Conservation (phyloP, 495 filamentous ascomycete species). For the Xylaria curta region DNA sequence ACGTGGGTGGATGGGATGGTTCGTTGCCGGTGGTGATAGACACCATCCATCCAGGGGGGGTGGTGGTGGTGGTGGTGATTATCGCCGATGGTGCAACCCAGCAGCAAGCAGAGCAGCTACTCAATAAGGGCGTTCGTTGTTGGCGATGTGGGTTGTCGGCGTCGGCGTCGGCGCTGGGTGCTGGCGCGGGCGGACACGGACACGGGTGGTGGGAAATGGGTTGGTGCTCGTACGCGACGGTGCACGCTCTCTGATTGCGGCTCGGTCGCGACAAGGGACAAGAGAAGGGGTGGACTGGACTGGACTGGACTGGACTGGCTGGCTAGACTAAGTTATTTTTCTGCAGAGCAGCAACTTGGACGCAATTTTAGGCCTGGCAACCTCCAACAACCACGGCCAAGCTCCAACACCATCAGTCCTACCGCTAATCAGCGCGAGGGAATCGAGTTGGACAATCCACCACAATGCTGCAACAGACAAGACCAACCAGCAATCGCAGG, state of each 20-base stretch:
- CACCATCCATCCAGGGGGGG: constrained; percentile 20
- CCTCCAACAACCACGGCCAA: constrained; percentile 24
- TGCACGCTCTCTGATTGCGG: constrained; percentile 25
- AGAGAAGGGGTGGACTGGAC: background rate
- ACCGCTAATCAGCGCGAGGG: background rate
- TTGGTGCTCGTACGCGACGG: constrained; percentile 23
- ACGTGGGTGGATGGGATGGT: constrained; percentile 7
- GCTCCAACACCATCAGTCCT: constrained; percentile 13
- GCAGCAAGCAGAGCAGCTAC: background rate
- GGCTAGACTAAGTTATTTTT: background rate
- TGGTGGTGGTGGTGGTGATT: constrained; percentile 14
- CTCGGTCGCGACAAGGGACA: constrained; percentile 19
- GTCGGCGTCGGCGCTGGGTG: constrained; percentile 11
- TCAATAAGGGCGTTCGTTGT: background rate
- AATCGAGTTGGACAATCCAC: constrained; percentile 9
- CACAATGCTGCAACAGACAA: background rate
- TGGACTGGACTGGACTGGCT: background rate
- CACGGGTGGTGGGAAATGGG: constrained; percentile 4
- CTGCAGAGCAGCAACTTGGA: background rate
- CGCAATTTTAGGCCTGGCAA: constrained; percentile 18
- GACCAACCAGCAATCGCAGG: background rate
- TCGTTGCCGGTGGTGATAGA: background rate
- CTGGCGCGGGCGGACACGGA: constrained; percentile 17
- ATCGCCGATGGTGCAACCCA: background rate
- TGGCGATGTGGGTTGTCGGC: constrained; percentile 15